These are phyloP conservation scores for Exsudoporus frostii DNA, from an alignment of 768 basidiomycete species.

Conservation along the genomic window DNA sequence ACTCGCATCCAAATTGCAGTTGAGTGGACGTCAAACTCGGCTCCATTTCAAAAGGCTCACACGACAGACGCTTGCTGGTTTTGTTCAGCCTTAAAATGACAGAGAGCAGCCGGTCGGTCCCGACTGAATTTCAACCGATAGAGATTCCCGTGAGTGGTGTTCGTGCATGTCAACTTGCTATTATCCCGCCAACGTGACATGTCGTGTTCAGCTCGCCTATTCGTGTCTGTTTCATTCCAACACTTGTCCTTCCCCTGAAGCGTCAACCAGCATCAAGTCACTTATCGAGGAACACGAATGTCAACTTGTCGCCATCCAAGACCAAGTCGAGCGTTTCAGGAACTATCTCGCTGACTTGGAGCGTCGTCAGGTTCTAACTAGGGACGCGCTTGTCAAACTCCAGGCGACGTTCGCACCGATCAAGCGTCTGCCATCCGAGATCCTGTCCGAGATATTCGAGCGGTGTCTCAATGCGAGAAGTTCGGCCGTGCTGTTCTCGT, in stretches of 20 bases:
- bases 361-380: not conserved
- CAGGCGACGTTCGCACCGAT: constrained; percentile 18
- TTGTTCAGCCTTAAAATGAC: constrained; percentile 3
- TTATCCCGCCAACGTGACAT: not conserved
- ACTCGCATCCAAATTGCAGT: not conserved
- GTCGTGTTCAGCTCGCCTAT: constrained; percentile 6
- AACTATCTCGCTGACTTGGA: constrained; percentile 12
- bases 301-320: constrained; percentile 13
- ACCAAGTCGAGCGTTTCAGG: constrained; percentile 7
- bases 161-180: no score
- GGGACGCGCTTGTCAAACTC: constrained; percentile 14
- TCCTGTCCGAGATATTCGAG: constrained; percentile 27
- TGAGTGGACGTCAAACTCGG: not conserved
- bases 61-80: not conserved
- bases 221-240: constrained; percentile 14
- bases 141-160: constrained; percentile 15
- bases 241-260: constrained; percentile 10
- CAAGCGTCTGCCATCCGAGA: constrained; percentile 24
- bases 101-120: not conserved
- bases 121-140: not conserved
- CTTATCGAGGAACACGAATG: constrained; percentile 17
- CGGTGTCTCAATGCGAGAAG: constrained; percentile 11
- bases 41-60: not conserved
- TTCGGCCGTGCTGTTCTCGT: not conserved
- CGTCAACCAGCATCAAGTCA: constrained; percentile 3